Evolutionary conservation across 2,329 filamentous ascomycete species (phyloP).

Genomic region (Seiridium unicorne): DNA sequence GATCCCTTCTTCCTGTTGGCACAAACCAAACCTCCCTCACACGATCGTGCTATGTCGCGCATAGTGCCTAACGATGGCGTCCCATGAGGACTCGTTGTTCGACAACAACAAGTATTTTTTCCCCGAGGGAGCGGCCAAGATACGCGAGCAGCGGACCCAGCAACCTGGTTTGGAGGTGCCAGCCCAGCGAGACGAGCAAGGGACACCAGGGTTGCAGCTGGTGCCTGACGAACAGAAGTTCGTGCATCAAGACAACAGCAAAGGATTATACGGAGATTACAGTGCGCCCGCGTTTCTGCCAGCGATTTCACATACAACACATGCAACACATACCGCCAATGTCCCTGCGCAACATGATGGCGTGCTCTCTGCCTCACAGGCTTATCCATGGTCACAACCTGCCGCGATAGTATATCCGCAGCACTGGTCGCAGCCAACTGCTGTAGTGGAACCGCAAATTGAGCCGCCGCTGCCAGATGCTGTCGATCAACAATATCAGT

Average conservation of each 20-base stretch:
- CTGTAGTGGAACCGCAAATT: not conserved
- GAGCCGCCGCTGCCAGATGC: not conserved
- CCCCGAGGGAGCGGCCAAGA: slow-evolving; percentile 3
- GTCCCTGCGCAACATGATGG: not conserved
- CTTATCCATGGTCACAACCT: not conserved
- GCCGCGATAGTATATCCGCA: not conserved
- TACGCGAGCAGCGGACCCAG: slow-evolving; percentile 8
- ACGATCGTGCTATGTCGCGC: not conserved
- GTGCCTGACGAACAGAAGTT: slow-evolving; percentile 16
- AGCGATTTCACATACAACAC: not conserved
- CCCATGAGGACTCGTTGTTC: slow-evolving; percentile 14
- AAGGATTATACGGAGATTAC: slow-evolving; percentile 11
- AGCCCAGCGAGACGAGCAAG: slow-evolving; percentile 16
- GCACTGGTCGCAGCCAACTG: not conserved
- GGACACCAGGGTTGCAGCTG: slow-evolving; percentile 16
- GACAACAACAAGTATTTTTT: slow-evolving; percentile 20
- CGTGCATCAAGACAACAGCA: not conserved
- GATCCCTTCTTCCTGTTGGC: not conserved
- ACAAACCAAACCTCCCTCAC: not conserved
- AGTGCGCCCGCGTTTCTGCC: slow-evolving; percentile 7
- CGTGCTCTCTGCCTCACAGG: not conserved
- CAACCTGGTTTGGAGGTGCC: slow-evolving; percentile 17
- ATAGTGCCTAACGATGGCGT: not conserved
- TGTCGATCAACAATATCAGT: not conserved
- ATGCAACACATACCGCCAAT: not conserved